Base-by-base conservation (phyloP, 73 alveolate species). In the Tetrahymena borealis region DNA sequence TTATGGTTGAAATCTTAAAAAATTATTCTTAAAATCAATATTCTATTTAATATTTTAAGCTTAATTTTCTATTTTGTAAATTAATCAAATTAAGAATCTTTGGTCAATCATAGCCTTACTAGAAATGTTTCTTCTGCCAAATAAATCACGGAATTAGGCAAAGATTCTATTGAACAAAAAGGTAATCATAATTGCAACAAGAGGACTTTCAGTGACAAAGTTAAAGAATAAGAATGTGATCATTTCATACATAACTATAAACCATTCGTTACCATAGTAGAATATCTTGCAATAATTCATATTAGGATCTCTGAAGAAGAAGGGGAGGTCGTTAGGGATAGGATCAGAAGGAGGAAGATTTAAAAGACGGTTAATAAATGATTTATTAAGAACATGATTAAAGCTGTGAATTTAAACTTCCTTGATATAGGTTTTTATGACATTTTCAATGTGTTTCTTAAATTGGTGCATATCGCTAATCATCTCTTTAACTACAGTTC, bases 221-320 rank as follows among this genome's bases (percentile, higher is more conserved):
- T 93, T 91, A 94, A 96, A 94, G 94, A 97, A 94, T 39, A 94
- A 90, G 94, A 96, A 97, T 12, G 91, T 33, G 42, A 95, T 96
- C 12, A 94, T 94, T 92, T 95, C 99, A 43, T 91, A 90, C 90
- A 97, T 91, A 33, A 96, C 91, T 90, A 95, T 90, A 92, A 93
- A 95, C 91, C 95, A 90, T 94, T 97, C 99, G 95, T 95, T 95
- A 40, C 99, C 99, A 93, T 92, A 92, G 91, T 96, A 96, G 32
- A 96, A 94, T 37, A 97, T 96, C 40, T 91, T 96, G 39, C 95
- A 95, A 85, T 95, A 97, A 77, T 92, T 94, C 91, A 78, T 93
- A 41, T 96, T 98, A 18, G 96, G 96, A 90, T 97, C 99, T 93
- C 91, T 97, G 94, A 94, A 97, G 95, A 97, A 97, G 60, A 96